Base-by-base conservation (phyloP, 2,329 filamentous ascomycete species). In the Paracoccidioides lutzii region DNA sequence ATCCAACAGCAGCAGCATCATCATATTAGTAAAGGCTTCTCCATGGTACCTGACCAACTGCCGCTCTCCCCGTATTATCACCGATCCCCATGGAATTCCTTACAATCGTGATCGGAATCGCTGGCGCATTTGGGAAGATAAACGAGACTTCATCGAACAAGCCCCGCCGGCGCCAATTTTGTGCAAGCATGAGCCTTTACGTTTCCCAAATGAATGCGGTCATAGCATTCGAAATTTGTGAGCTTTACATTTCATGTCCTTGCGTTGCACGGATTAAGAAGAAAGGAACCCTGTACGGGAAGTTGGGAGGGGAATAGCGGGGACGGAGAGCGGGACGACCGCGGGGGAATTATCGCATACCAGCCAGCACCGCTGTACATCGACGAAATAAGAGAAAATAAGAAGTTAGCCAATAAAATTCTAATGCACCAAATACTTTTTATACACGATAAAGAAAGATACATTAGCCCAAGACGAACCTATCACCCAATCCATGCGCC, bases 91-190 rank as follows among this genome's bases (percentile, higher is more conserved):
- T 37, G 2, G 12, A 73, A 6, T 32, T 38, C 9, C 80, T 65
- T 73, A 89, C 85, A 64, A 84, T 76, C n/a, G 89, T 90, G 67
- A 96, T 88, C 37, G 90, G 89, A 54, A 95, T 93, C 41, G 72
- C 74, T 4, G 91, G 90, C 33, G 93, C 93, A 74, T 95, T 88
- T 14, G 93, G 93, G 70, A 98, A 85, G 66, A 98, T 82, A 71
- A 97, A 97, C 67, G 91, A 87, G 69, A 95, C 88, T 72, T 96
- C 87, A 57, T 90, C 82, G 60, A 97, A 88, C 66, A 85, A 84
- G 69, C 83, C 81, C 53, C 87, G 81, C 38, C 84, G 79, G 55
- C 89, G 83, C 85, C 87, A 96, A 71, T 91, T 89, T 75, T 95
- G 85, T 37, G 93, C 89, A 22, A 93, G 81, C 56, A 82, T 83